phyloP scores from a whole-genome alignment of 805 yeast species.

The Suhomyces xylopsoci region DNA sequence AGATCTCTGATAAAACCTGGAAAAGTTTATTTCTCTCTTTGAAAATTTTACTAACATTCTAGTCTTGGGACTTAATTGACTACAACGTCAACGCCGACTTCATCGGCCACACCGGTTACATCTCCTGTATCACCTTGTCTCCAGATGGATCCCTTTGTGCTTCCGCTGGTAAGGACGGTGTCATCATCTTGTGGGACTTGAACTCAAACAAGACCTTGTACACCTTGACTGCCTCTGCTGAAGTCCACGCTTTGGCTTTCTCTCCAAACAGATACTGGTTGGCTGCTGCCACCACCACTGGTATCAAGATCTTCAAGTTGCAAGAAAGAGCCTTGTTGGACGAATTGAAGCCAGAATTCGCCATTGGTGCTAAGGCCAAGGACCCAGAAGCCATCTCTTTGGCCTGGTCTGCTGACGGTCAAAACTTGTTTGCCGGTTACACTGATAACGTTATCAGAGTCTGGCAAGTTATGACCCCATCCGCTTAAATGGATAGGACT shows the following conservation, averaged over 20 bases:
- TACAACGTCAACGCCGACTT: slow-evolving; percentile 89
- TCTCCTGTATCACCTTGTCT: slow-evolving; percentile 93
- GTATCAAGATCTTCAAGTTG: slow-evolving; percentile 97
- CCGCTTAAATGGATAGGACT: slow-evolving; percentile 32
- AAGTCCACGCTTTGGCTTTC: slow-evolving; percentile 97
- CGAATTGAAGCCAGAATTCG: slow-evolving; percentile 97
- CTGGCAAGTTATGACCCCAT: slow-evolving; percentile 98
- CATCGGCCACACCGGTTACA: slow-evolving; percentile 99
- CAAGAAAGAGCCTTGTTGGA: slow-evolving; percentile 92
- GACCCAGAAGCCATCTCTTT: slow-evolving; percentile 97
- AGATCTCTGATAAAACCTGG: slow-evolving; percentile 81
- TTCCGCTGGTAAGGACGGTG: slow-evolving; percentile 99
- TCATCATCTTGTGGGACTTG: slow-evolving; percentile 97
- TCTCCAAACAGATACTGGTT: slow-evolving; percentile 99
- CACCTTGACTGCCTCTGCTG: slow-evolving; percentile 94
- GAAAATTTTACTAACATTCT: slow-evolving; percentile 46
- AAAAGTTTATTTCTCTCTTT: neutral
- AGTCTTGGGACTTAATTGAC: slow-evolving; percentile 93
- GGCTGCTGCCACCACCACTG: slow-evolving; percentile 98
- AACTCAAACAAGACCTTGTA: slow-evolving; percentile 79
- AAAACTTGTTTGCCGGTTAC: slow-evolving; percentile 99
- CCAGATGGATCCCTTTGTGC: slow-evolving; percentile 99
- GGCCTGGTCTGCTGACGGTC: slow-evolving; percentile 99
- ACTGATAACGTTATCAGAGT: slow-evolving; percentile 99
- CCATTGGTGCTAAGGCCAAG: slow-evolving; percentile 82